These are phyloP conservation scores for Paraconiothyrium sp. DNA, from an alignment of 2,329 filamentous ascomycete genomes.

Conservation along the genomic window DNA sequence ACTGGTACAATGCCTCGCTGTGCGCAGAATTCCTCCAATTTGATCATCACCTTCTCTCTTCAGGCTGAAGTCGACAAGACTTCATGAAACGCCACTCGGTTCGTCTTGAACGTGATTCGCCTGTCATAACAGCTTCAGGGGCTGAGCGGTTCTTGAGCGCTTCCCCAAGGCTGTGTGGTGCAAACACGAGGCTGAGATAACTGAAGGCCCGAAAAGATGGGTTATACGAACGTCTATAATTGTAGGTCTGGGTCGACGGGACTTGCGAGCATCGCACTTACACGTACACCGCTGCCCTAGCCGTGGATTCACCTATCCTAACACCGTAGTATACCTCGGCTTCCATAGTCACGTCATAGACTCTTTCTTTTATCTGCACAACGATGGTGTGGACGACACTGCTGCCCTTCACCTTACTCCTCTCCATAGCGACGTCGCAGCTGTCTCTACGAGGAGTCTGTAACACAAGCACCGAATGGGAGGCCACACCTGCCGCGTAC, in stretches of 20 bases:
- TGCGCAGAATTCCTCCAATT: neutral
- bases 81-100: conserved; percentile 2
- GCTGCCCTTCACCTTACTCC: neutral
- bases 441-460: neutral
- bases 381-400: neutral
- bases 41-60: neutral
- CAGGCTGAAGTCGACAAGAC: neutral
- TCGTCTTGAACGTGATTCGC: conserved; percentile 1
- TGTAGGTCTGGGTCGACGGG: neutral
- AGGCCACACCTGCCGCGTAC: neutral
- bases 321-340: too few species aligned
- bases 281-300: neutral
- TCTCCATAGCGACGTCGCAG: neutral
- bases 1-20: neutral
- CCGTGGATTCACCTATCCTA: too few species aligned
- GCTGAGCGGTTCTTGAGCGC: conserved; percentile 1
- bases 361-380: neutral
- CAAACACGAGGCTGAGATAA: neutral
- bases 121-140: neutral
- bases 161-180: neutral
- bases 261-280: neutral
- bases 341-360: neutral
- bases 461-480: conserved; percentile 7
- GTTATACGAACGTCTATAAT: neutral
- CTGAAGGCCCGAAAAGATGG: neutral